These are phyloP conservation scores for Saxophila tyrrhenica DNA, from an alignment of 495 filamentous ascomycete genomes.

Conservation along the genomic window DNA sequence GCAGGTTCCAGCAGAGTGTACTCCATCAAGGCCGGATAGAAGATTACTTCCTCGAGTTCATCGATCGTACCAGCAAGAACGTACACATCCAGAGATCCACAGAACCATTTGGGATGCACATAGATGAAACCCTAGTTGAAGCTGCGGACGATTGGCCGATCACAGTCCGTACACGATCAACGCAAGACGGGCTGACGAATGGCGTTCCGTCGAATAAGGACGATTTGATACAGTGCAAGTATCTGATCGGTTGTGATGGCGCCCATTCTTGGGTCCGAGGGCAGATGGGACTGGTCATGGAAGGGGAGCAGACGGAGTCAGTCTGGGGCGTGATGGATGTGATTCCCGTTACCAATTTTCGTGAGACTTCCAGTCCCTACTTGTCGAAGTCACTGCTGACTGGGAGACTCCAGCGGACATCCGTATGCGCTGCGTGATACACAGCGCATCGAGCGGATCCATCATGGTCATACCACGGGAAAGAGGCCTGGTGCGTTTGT, in stretches of 20 bases:
- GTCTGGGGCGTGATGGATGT: conserved; percentile 2
- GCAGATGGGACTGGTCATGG: background rate
- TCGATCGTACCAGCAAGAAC: background rate
- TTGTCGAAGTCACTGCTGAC: no score
- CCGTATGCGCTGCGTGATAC: background rate
- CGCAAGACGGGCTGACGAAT: no score
- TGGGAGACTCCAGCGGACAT: background rate
- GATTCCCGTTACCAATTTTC: background rate
- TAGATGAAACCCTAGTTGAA: background rate
- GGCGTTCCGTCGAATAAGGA: no score
- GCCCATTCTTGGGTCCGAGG: background rate
- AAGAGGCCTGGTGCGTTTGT: background rate
- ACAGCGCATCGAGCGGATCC: background rate
- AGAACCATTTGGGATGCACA: background rate
- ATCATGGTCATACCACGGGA: background rate
- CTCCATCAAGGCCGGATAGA: background rate
- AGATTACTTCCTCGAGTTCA: background rate
- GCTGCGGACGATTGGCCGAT: background rate
- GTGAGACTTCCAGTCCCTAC: no score
- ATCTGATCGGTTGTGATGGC: background rate
- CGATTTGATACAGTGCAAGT: no score
- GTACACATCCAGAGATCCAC: background rate
- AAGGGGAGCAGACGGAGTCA: background rate
- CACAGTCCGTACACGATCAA: no score
- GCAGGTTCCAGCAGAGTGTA: background rate